Percentiles rank a stretch among this genome's conserved stretches.
These are phyloP conservation scores for Colletotrichum agaves DNA, from an alignment of 2,329 filamentous ascomycete species.

Conservation along the genomic window DNA sequence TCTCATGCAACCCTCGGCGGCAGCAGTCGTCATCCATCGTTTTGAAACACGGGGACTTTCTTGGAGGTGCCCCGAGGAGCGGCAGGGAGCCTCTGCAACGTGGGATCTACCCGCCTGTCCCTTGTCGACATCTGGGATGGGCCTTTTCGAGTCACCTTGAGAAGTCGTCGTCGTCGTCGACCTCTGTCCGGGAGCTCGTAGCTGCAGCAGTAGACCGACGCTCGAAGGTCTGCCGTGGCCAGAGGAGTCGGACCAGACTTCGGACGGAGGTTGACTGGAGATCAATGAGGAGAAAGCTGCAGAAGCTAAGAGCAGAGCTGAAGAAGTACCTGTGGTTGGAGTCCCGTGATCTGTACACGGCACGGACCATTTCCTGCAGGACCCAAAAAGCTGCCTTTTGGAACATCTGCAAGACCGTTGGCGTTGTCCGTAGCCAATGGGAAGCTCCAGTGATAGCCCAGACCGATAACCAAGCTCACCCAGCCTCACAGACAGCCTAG, in stretches of 20 bases:
- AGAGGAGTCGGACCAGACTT: not conserved
- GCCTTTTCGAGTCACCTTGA: not conserved
- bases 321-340: not conserved
- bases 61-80: conserved; percentile 21
- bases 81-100: conserved; percentile 10
- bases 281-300: not conserved
- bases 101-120: conserved; percentile 12
- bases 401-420: conserved; percentile 7
- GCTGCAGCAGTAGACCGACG: conserved; percentile 13
- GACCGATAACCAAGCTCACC: conserved; percentile 10
- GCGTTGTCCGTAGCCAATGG: conserved; percentile 36
- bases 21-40: conserved; percentile 10
- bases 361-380: conserved; percentile 23
- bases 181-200: conserved; percentile 17
- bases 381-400: not conserved
- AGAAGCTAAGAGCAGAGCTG: not conserved
- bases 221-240: conserved; percentile 13
- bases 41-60: conserved; percentile 36
- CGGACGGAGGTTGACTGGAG: conserved; percentile 24
- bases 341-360: not conserved
- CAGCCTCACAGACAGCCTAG: conserved; percentile 43
- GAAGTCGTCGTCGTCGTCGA: conserved; percentile 7
- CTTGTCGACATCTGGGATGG: not conserved
- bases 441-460: conserved; percentile 28
- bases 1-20: conserved; percentile 34